Percentiles rank a stretch among this genome's conserved stretches.
Evolutionary conservation across 2,329 filamentous ascomycete genomes (phyloP).

Genomic region (Fusarium sp.): DNA sequence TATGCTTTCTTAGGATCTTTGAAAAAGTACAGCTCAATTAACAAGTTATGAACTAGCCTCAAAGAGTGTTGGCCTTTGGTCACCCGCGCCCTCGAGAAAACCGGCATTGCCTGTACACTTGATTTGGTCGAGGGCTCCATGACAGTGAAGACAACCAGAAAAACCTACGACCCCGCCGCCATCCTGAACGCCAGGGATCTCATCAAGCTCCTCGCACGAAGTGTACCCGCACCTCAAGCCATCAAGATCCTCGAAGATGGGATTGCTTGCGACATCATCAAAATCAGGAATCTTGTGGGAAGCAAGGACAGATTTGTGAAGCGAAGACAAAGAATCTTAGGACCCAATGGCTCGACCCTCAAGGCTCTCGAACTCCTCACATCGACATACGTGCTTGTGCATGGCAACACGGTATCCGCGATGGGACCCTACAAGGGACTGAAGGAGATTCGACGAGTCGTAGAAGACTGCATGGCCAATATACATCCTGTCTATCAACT

Average conservation of each 20-base stretch:
- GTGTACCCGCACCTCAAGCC: constrained; percentile 92
- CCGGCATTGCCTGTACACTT: constrained; percentile 89
- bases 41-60: constrained; percentile 67
- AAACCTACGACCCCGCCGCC: constrained; percentile 90
- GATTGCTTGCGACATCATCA: constrained; percentile 93
- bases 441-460: constrained; percentile 89
- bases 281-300: constrained; percentile 88
- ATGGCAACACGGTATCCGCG: constrained; percentile 92
- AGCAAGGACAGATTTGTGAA: constrained; percentile 98
- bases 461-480: constrained; percentile 97
- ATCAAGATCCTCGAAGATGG: constrained; percentile 95
- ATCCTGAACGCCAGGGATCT: constrained; percentile 95
- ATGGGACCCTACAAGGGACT: constrained; percentile 95
- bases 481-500: constrained; percentile 92
- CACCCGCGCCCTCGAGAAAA: constrained; percentile 87
- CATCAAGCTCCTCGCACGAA: constrained; percentile 91
- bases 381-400: constrained; percentile 91
- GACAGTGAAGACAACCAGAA: constrained; percentile 94
- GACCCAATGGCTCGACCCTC: constrained; percentile 89
- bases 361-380: constrained; percentile 96
- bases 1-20: too few relatives aligned
- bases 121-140: constrained; percentile 96
- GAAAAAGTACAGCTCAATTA: too few relatives aligned
- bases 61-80: constrained; percentile 91
- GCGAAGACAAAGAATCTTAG: constrained; percentile 90